Base-by-base conservation (phyloP, 768 basidiomycete species). In the Auricularia sp. region DNA sequence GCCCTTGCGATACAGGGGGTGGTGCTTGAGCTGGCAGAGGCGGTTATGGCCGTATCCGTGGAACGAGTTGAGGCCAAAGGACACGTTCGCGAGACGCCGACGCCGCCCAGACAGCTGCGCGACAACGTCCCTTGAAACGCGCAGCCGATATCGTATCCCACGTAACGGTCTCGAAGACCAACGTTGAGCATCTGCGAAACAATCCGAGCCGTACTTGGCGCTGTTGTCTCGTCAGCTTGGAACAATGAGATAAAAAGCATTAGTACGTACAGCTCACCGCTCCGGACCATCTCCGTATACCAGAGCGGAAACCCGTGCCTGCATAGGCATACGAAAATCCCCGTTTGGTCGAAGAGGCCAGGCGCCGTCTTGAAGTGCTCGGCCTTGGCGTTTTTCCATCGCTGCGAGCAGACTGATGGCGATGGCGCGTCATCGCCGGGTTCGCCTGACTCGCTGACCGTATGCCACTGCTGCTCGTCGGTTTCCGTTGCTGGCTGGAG, bases 251-350 rank as follows among this genome's bases (percentile, higher is more conserved):
- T 24, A 24, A 3, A 47, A 33, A 11, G 24, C 1, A 45, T 45
- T 13, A 47, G 7, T 5, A 81, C 82, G 74, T 69, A 83, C 83
- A 72, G 67, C 70, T 42, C 78, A 80, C 83, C 83, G 84, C 83
- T 54, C 21, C 39, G 36, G 21, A 54, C n/a, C 63, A 63, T 63
- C 16, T 63, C 63, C 14, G 42, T 47, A 5, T 21, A 63, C 21
- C 42, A 63, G 11, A 54, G 36, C 3, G 54, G 47, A 5, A 54
- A 39, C 4, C 63, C 63, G 34, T 63, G 63, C n/a, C 51, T 47
- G 29, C 63, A 63, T 16, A 39, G 33, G 35, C n/a, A 33, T 3
- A 63, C 10, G 34, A 63, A 63, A n/a, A 54, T 54, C 14, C 63
- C 63, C 3, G 45, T 63, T 45, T 54, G 34, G 16, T 63, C 63